Conservation (phyloP, 2,329 filamentous ascomycete species). For the Teratosphaeria pseudoeucalypti region DNA sequence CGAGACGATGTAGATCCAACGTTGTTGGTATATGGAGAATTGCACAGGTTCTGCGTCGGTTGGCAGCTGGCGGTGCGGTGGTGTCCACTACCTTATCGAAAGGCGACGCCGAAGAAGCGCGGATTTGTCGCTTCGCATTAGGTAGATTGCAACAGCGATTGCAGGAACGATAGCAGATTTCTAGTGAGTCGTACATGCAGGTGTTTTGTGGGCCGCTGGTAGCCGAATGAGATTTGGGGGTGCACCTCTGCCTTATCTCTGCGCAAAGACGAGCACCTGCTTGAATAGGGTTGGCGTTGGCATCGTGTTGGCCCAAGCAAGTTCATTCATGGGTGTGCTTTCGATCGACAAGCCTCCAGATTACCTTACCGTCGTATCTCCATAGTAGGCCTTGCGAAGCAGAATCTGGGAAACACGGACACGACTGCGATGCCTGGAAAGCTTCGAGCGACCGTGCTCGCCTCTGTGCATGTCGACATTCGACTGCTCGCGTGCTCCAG, state of each 20-base stretch:
- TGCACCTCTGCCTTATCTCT: not conserved
- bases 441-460: no score
- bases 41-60: not conserved
- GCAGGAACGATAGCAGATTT: not conserved
- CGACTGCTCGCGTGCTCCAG: no score
- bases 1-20: not conserved
- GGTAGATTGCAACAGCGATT: not conserved
- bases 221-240: not conserved
- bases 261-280: not conserved
- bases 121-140: not conserved
- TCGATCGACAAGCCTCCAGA: no score
- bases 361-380: no score
- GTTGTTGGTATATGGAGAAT: not conserved
- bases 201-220: not conserved
- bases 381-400: no score
- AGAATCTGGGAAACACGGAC: no score
- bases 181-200: not conserved
- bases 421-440: no score
- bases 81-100: no score
- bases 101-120: not conserved
- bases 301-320: not conserved
- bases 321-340: no score
- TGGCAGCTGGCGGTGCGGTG: no score
- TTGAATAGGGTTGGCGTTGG: not conserved
- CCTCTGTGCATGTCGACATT: no score